Percentiles rank a stretch among this genome's conserved stretches.
phyloP scores from a whole-genome alignment of 2,329 filamentous ascomycete species.

The Aspergillus chevalieri region DNA sequence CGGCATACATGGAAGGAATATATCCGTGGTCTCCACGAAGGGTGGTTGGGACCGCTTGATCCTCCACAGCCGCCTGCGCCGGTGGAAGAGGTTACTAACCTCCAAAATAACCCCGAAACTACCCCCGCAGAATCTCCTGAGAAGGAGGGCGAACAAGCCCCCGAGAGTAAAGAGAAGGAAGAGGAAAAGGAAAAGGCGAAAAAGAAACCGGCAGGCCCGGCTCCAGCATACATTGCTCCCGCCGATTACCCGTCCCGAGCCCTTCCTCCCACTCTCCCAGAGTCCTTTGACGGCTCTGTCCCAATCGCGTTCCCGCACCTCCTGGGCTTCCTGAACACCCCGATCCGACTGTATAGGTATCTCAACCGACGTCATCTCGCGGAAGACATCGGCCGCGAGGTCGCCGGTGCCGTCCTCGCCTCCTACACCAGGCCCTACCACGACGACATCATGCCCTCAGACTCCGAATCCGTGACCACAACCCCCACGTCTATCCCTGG shows the following conservation, averaged over 20 bases:
- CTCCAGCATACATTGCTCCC: slow-evolving; percentile 66
- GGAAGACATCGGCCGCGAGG: slow-evolving; percentile 79
- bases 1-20: slow-evolving; percentile 98
- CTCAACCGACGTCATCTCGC: slow-evolving; percentile 76
- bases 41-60: slow-evolving; percentile 83
- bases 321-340: slow-evolving; percentile 86
- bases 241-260: slow-evolving; percentile 62
- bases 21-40: slow-evolving; percentile 84
- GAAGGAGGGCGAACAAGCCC: slow-evolving; percentile 47
- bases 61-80: slow-evolving; percentile 25
- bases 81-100: slow-evolving; percentile 13
- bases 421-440: slow-evolving; percentile 36
- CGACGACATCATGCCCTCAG: slow-evolving; percentile 30
- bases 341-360: slow-evolving; percentile 79
- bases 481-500: slow-evolving; percentile 14
- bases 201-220: slow-evolving; percentile 53
- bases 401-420: slow-evolving; percentile 73
- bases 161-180: slow-evolving; percentile 42
- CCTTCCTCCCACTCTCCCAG: slow-evolving; percentile 61
- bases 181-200: slow-evolving; percentile 40
- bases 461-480: slow-evolving; percentile 35
- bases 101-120: no score
- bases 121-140: slow-evolving; percentile 23
- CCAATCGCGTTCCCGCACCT: slow-evolving; percentile 79
- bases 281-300: slow-evolving; percentile 64